Conservation (phyloP, 2,329 filamentous ascomycete genomes). For the Knufia petricola region DNA sequence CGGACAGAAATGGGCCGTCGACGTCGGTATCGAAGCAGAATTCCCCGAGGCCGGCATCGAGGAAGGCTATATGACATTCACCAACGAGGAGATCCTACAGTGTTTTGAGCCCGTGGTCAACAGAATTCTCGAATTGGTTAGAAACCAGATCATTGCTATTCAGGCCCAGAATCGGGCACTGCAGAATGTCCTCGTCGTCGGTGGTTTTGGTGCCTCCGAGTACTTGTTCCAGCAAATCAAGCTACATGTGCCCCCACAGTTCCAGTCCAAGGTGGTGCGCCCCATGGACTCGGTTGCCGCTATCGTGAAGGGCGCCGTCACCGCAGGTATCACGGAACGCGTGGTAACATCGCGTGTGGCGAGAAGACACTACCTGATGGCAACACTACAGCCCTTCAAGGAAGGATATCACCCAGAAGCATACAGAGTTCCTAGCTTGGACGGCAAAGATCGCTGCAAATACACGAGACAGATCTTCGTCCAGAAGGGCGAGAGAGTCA, state of each 20-base stretch:
- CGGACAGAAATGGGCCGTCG: conserved; percentile 97
- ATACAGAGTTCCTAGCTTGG: conserved; percentile 90
- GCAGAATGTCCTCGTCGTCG: conserved; percentile 93
- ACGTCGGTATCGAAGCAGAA: conserved; percentile 96
- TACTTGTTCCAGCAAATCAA: conserved; percentile 99
- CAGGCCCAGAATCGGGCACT: conserved; percentile 90
- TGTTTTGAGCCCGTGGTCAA: conserved; percentile 99
- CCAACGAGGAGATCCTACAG: conserved; percentile 96
- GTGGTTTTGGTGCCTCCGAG: conserved; percentile 95
- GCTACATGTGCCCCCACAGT: conserved; percentile 93
- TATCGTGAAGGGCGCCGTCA: conserved; percentile 97
- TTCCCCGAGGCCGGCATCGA: conserved; percentile 97
- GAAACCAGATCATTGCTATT: conserved; percentile 98
- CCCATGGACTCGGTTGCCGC: conserved; percentile 98
- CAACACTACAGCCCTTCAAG: conserved; percentile 95
- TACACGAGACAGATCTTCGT: conserved; percentile 98
- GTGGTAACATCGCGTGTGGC: conserved; percentile 96
- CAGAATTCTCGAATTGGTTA: conserved; percentile 86
- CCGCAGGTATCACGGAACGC: conserved; percentile 92
- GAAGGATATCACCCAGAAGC: conserved; percentile 97
- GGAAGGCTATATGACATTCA: conserved; percentile 99
- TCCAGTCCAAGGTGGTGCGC: conserved; percentile 94
- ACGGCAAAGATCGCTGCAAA: conserved; percentile 97
- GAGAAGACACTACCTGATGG: conserved; percentile 97
- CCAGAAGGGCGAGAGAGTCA: conserved; percentile 95